A percentile compares a stretch with the other conserved stretches of the same genome.
Evolutionary conservation across 305 asterid species (phyloP).

Genomic region (Fraxinus sp.): DNA sequence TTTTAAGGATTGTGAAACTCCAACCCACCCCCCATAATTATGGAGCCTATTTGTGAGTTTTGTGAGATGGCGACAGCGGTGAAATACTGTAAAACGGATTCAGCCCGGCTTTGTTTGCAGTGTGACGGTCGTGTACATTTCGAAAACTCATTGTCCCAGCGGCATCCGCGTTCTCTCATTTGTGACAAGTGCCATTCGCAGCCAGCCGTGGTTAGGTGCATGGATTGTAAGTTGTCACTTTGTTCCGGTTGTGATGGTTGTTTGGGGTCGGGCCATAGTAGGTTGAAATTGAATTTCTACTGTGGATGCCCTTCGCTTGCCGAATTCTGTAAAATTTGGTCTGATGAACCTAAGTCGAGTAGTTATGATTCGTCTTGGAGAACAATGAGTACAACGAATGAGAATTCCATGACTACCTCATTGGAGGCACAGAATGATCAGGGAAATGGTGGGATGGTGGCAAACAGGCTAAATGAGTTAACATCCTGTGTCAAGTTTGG

Average conservation of each 20-base stretch:
- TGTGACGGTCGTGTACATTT: constrained; percentile 64
- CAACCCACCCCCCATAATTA: background rate
- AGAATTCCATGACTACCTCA: constrained; percentile 3
- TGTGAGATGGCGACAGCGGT: constrained; percentile 53
- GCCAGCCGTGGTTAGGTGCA: constrained; percentile 54
- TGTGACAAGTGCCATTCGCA: constrained; percentile 57
- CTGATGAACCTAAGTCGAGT: constrained; percentile 29
- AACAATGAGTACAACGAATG: background rate
- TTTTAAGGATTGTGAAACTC: background rate
- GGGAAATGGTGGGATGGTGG: constrained; percentile 18
- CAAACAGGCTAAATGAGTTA: constrained; percentile 38
- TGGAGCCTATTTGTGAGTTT: constrained; percentile 59
- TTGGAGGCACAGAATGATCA: background rate
- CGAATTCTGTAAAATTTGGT: constrained; percentile 52
- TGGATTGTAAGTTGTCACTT: constrained; percentile 45
- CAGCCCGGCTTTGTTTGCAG: constrained; percentile 58
- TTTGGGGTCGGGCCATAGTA: constrained; percentile 41
- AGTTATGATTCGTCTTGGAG: background rate
- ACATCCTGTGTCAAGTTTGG: constrained; percentile 38
- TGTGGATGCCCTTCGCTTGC: constrained; percentile 48
- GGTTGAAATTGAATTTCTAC: constrained; percentile 38
- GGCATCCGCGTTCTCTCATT: constrained; percentile 64
- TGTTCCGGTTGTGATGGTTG: constrained; percentile 57
- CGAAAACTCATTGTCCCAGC: constrained; percentile 52
- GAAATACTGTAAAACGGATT: constrained; percentile 67